Evolutionary conservation across 768 basidiomycete species (phyloP).

Genomic region (Termitomyces sp.): DNA sequence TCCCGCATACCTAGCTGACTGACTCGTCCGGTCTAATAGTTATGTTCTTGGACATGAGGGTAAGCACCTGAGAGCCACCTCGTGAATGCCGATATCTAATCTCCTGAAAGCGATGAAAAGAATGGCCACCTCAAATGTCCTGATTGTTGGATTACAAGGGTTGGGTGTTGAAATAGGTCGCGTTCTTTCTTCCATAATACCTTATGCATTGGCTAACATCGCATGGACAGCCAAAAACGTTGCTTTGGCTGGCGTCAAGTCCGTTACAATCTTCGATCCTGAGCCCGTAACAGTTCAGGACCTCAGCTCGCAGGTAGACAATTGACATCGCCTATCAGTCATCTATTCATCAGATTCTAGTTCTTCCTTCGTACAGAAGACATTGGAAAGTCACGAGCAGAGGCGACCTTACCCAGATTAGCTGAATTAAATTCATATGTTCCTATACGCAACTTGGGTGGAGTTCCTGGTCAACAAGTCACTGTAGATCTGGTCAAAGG

Average conservation of each 20-base stretch:
- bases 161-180: constrained; percentile 92
- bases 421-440: constrained; percentile 96
- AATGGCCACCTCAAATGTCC: constrained; percentile 94
- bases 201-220: constrained; percentile 3
- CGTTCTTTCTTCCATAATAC: constrained; percentile 3
- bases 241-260: constrained; percentile 93
- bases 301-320: constrained; percentile 82
- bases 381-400: constrained; percentile 83
- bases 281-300: constrained; percentile 86
- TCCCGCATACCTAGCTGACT: constrained; percentile 10
- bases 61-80: constrained; percentile 22
- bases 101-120: constrained; percentile 87
- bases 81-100: constrained; percentile 3
- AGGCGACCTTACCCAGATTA: constrained; percentile 81
- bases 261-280: constrained; percentile 93
- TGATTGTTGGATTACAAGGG: constrained; percentile 89
- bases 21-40: constrained; percentile 33
- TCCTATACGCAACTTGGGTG: constrained; percentile 85
- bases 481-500: constrained; percentile 77
- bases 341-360: constrained; percentile 36
- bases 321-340: not conserved
- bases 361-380: constrained; percentile 92
- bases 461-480: constrained; percentile 72
- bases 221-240: constrained; percentile 80
- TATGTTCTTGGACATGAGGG: constrained; percentile 98